Percentiles rank a stretch among this genome's conserved stretches.
phyloP scores from a whole-genome alignment of 306 rosid species.

The Ceratonia siliqua region DNA sequence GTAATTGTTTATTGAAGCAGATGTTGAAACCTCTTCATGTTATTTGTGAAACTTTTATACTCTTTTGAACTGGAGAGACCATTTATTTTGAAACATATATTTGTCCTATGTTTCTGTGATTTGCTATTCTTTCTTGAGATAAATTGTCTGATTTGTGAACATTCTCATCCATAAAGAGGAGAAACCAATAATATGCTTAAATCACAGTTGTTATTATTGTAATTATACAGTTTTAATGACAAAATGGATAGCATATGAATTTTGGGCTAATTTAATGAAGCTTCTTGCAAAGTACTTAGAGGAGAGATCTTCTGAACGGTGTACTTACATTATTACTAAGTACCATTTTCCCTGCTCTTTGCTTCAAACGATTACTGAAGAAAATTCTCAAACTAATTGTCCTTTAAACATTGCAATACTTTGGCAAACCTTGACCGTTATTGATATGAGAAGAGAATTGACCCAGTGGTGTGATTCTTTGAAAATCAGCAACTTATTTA shows the following conservation, averaged over 20 bases:
- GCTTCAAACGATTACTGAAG: not conserved
- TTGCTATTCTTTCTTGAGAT: constrained; percentile 8
- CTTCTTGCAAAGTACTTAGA: not conserved
- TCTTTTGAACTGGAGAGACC: not conserved
- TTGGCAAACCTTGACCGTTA: not conserved
- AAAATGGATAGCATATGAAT: not conserved
- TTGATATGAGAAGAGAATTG: not conserved
- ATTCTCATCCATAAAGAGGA: not conserved
- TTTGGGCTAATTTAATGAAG: not conserved
- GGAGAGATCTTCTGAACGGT: not conserved
- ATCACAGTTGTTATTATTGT: not conserved
- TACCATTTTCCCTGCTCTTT: constrained; percentile 8
- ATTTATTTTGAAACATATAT: not conserved
- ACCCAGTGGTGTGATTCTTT: constrained; percentile 15
- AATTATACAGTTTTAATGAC: constrained; percentile 1
- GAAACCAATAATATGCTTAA: not conserved
- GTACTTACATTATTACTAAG: constrained; percentile 6
- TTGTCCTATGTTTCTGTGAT: not conserved
- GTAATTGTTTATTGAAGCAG: constrained; percentile 8
- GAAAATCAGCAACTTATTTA: not conserved
- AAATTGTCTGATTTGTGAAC: too few species aligned
- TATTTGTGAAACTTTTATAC: not conserved
- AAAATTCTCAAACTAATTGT: constrained; percentile 9
- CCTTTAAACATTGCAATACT: not conserved
- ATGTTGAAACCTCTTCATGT: constrained; percentile 3